Conservation (phyloP, 225 moss, liverwort and hornwort genomes). For the Ulota crispa region DNA sequence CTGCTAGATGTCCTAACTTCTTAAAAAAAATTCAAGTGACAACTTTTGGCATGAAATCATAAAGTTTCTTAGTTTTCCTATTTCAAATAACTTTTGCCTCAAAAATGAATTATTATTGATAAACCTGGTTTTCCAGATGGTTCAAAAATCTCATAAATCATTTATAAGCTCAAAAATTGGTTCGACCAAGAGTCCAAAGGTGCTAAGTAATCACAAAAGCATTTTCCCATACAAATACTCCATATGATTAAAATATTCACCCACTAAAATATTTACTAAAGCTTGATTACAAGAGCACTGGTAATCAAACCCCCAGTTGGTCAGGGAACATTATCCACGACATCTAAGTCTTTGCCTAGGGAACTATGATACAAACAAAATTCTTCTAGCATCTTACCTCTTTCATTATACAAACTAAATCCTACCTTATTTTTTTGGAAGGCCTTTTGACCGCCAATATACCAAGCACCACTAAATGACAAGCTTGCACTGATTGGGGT, state of each 20-base stretch:
- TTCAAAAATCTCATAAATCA: not conserved
- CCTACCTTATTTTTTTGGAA: too few relatives aligned
- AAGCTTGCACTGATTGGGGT: not conserved
- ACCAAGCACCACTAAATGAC: not conserved
- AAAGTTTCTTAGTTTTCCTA: too few relatives aligned
- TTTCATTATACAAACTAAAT: not conserved
- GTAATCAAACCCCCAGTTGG: not conserved
- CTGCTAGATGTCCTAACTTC: too few relatives aligned
- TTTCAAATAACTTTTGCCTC: too few relatives aligned
- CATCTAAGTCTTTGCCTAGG: not conserved
- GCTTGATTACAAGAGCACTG: not conserved
- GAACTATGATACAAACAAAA: not conserved
- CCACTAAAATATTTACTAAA: not conserved
- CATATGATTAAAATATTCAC: not conserved
- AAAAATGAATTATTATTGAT: too few relatives aligned
- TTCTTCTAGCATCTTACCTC: not conserved
- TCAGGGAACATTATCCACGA: not conserved
- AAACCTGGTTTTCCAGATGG: not conserved
- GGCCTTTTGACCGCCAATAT: not conserved
- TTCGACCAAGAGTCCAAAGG: not conserved
- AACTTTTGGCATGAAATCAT: too few relatives aligned
- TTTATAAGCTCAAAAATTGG: accelerated
- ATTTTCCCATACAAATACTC: not conserved
- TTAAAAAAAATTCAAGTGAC: too few relatives aligned
- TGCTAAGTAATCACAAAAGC: not conserved